These are phyloP conservation scores for Thelonectria blattea DNA, from an alignment of 2,329 filamentous ascomycete genomes.

Conservation along the genomic window DNA sequence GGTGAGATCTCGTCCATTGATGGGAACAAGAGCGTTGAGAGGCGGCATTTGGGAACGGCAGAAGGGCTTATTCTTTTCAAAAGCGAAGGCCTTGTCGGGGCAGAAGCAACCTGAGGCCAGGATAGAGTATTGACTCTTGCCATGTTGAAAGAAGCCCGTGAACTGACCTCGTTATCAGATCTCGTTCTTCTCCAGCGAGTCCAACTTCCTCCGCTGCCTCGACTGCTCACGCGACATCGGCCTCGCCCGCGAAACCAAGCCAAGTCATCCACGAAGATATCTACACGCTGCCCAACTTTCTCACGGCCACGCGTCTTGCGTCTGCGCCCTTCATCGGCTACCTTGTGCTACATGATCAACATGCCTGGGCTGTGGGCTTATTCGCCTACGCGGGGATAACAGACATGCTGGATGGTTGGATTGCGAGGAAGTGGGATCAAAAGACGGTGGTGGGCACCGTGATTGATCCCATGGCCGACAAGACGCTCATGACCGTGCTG, in stretches of 20 bases:
- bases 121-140: slow-evolving; percentile 3
- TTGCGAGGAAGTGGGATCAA: slow-evolving; percentile 84
- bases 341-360: slow-evolving; percentile 82
- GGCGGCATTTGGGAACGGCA: not conserved
- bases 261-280: slow-evolving; percentile 74
- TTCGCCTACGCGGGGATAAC: slow-evolving; percentile 92
- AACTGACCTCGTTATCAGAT: slow-evolving; percentile 1
- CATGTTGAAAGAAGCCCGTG: slow-evolving; percentile 2
- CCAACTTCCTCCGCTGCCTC: not conserved
- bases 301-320: slow-evolving; percentile 85
- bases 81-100: slow-evolving; percentile 26
- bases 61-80: slow-evolving; percentile 30
- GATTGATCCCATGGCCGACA: slow-evolving; percentile 97
- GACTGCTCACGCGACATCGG: slow-evolving; percentile 6
- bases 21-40: not conserved
- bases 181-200: not conserved
- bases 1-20: not conserved
- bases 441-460: slow-evolving; percentile 95
- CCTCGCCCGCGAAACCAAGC: not conserved
- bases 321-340: slow-evolving; percentile 88
- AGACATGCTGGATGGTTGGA: slow-evolving; percentile 92
- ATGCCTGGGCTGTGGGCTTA: slow-evolving; percentile 79
- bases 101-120: slow-evolving; percentile 16
- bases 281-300: slow-evolving; percentile 92
- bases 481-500: slow-evolving; percentile 91